A percentile compares a stretch with the other conserved stretches of the same genome.
Conservation (phyloP, 345 rosid species). For the Syzygium jambos region DNA sequence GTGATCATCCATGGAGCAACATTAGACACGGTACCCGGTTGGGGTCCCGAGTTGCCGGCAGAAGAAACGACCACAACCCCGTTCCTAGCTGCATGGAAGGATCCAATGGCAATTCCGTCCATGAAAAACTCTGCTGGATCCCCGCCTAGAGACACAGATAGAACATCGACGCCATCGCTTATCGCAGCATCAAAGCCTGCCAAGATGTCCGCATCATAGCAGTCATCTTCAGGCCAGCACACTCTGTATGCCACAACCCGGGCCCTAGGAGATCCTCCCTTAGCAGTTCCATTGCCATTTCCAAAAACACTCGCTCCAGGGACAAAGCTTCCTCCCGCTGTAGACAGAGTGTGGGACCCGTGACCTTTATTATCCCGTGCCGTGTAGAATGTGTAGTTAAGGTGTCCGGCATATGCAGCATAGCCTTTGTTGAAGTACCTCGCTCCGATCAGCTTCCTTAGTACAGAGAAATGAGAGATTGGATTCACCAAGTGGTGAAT, state of each 20-base stretch:
- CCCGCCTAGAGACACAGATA: slow-evolving; percentile 33
- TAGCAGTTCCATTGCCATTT: slow-evolving; percentile 12
- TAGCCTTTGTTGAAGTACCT: slow-evolving; percentile 22
- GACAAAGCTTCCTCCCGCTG: slow-evolving; percentile 30
- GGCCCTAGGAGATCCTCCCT: slow-evolving; percentile 35
- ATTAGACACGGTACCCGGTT: slow-evolving; percentile 8
- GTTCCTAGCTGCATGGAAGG: slow-evolving; percentile 30
- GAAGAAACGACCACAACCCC: slow-evolving; percentile 25
- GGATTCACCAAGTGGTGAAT: not conserved
- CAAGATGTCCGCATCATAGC: slow-evolving; percentile 28
- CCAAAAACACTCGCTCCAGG: slow-evolving; percentile 12
- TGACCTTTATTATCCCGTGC: slow-evolving; percentile 31
- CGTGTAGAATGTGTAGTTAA: not conserved
- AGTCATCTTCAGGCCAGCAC: slow-evolving; percentile 20
- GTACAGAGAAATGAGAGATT: not conserved
- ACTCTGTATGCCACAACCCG: slow-evolving; percentile 38
- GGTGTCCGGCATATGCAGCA: not conserved
- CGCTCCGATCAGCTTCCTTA: slow-evolving; percentile 40
- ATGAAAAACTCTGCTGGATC: not conserved
- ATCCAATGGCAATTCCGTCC: slow-evolving; percentile 26
- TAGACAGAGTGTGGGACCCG: slow-evolving; percentile 40
- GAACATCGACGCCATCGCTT: slow-evolving; percentile 36
- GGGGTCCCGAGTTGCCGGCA: slow-evolving; percentile 35
- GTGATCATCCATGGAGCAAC: slow-evolving; percentile 39
- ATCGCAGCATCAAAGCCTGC: slow-evolving; percentile 33